Evolutionary conservation across 164 flowering plant species (phyloP), one percentile per base, ranked within the genome.

Genomic region (Kalanchoe fedtschenkoi): DNA sequence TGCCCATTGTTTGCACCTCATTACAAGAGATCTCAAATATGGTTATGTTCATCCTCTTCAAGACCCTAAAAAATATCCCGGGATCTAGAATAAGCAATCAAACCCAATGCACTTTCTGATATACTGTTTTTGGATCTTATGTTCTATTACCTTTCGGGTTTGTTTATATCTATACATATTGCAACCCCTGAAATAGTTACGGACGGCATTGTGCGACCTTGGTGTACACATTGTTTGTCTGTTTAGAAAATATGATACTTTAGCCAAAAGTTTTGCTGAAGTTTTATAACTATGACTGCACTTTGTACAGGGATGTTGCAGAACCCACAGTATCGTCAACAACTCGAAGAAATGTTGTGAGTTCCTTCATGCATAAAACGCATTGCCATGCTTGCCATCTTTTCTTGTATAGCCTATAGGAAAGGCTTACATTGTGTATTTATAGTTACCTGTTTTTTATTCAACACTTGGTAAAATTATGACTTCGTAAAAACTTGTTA

Each of bases 311-410:
- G 91, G 97, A 93, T 93, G 98, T 72, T 93, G 28, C 97, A 93
- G 64, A 88, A 93, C 77, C 98, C 98, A 26, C 78, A 78, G 60
- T 85, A 89, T 55, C 97, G 97, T 57, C 86, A 84, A 70, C 98
- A 89, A 64, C 76, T 93, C 74, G 80, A 90, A 73, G 95, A 88
- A 43, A 93, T 93, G 98, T 73, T 93, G 98, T 93, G 78, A 79
- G 93, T 71, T 61, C 57, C 39, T 28, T 26, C 17, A 5, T 33
- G 21, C 44, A 19, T 14, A 47, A 21, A 30, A 32, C 4, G n/a
- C 14, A 43, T 2, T 24, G 53, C 28, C 53, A 4, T 46, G 53
- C 8, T 43, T 46, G 53, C 6, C 53, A 19, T 46, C 26, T 7
- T 24, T 47, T 22, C 13, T 37, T 5, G 6, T 37, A 9, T 9